Percentiles rank a stretch among this genome's conserved stretches.
These are phyloP conservation scores for Rhodotorula toruloides DNA, from an alignment of 768 basidiomycete genomes.

Conservation along the genomic window DNA sequence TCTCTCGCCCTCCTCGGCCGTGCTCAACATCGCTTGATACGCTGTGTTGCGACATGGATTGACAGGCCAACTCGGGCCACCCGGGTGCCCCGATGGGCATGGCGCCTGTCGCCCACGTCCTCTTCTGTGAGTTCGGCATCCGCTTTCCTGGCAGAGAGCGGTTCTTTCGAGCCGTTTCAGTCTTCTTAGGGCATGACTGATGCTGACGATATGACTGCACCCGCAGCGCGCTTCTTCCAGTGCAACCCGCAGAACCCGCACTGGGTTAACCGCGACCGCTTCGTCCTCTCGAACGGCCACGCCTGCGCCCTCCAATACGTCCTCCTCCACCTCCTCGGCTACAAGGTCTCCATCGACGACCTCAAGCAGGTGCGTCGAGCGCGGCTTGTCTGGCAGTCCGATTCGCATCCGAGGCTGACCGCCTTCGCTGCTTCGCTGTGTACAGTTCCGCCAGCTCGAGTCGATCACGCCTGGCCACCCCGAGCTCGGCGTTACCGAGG, in stretches of 20 bases:
- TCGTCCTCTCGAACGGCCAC: constrained; percentile 91
- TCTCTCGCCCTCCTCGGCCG: neutral
- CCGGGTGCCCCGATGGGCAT: constrained; percentile 89
- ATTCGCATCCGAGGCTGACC: neutral
- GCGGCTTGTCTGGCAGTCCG: too few relatives aligned
- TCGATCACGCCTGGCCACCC: constrained; percentile 92
- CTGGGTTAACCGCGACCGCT: constrained; percentile 95
- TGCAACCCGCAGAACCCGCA: constrained; percentile 82
- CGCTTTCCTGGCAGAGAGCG: neutral
- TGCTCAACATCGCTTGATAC: neutral
- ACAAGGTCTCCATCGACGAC: constrained; percentile 86
- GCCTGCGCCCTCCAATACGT: constrained; percentile 89
- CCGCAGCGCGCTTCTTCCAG: constrained; percentile 64
- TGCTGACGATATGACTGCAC: neutral
- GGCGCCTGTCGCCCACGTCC: constrained; percentile 74
- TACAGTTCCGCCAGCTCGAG: constrained; percentile 74
- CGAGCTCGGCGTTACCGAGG: constrained; percentile 66
- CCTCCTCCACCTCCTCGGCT: constrained; percentile 82
- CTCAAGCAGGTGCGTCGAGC: constrained; percentile 57
- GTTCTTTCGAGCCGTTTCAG: too few relatives aligned
- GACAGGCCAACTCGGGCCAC: constrained; percentile 83
- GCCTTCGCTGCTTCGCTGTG: neutral
- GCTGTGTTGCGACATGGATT: neutral
- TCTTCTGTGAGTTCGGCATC: constrained; percentile 62
- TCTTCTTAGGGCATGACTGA: too few relatives aligned